A percentile compares a stretch with the other conserved stretches of the same genome.
These are phyloP conservation scores for Fusarium sterilihyphosum DNA, from an alignment of 2,329 filamentous ascomycete species.

Conservation along the genomic window DNA sequence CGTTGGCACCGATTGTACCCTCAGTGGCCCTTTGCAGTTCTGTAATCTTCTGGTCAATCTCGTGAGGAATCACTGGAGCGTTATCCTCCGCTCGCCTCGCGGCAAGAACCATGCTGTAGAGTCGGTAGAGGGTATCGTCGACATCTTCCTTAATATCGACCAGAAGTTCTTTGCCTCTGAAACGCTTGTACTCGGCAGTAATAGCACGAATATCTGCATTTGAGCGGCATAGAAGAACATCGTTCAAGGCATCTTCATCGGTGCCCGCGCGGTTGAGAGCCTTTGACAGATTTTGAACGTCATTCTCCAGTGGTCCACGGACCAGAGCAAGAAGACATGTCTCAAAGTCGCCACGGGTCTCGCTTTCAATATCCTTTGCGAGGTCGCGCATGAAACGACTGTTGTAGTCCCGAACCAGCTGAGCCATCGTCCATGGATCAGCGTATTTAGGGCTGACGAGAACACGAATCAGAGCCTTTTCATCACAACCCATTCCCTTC, in stretches of 20 bases:
- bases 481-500: slow-evolving; percentile 50
- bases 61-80: slow-evolving; percentile 36
- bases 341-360: slow-evolving; percentile 47
- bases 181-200: slow-evolving; percentile 42
- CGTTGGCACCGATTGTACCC: slow-evolving; percentile 44
- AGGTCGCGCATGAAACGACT: slow-evolving; percentile 48
- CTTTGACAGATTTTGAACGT: slow-evolving; percentile 45
- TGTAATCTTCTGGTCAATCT: slow-evolving; percentile 48
- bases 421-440: slow-evolving; percentile 47
- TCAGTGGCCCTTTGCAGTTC: slow-evolving; percentile 49
- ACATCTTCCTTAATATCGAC: slow-evolving; percentile 47
- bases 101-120: slow-evolving; percentile 49
- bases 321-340: slow-evolving; percentile 45
- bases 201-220: slow-evolving; percentile 51
- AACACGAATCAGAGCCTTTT: slow-evolving; percentile 44
- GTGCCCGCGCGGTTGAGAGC: slow-evolving; percentile 46
- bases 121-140: slow-evolving; percentile 43
- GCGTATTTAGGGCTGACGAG: slow-evolving; percentile 46
- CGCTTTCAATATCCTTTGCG: slow-evolving; percentile 47
- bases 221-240: slow-evolving; percentile 49
- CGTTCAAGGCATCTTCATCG: slow-evolving; percentile 49
- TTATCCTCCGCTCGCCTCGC: slow-evolving; percentile 44
- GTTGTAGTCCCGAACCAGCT: slow-evolving; percentile 48
- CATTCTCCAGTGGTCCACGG: slow-evolving; percentile 46
- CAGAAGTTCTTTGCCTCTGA: slow-evolving; percentile 44